These are phyloP conservation scores for Sporisorium exsertum DNA, from an alignment of 1,284 basidiomycete species.

Conservation along the genomic window DNA sequence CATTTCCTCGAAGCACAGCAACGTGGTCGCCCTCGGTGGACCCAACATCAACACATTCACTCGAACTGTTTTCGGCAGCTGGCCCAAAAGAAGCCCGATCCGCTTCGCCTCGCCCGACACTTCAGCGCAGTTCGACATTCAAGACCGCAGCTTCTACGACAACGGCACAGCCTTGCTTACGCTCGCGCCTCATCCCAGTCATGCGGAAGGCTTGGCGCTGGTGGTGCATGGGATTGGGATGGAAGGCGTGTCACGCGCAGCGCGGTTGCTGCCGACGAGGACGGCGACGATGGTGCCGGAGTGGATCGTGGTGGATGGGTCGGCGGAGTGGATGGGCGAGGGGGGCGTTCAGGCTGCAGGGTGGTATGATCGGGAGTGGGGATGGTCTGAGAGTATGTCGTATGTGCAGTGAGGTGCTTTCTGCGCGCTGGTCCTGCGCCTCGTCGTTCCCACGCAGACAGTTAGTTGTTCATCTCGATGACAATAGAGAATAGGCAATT, in stretches of 20 bases:
- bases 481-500: no score
- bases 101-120: constrained; percentile 19
- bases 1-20: constrained; percentile 15
- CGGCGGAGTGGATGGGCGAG: constrained; percentile 41
- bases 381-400: constrained; percentile 47
- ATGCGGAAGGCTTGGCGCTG: constrained; percentile 15
- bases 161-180: constrained; percentile 31
- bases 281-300: constrained; percentile 53
- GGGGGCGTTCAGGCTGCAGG: constrained; percentile 48
- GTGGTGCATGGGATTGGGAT: constrained; percentile 34
- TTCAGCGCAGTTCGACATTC: constrained; percentile 37
- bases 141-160: constrained; percentile 33
- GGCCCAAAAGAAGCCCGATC: constrained; percentile 19
- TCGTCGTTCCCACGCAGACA: no score
- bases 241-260: constrained; percentile 38
- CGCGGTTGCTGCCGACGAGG: constrained; percentile 44
- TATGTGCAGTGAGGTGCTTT: constrained; percentile 21
- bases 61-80: constrained; percentile 11
- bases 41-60: constrained; percentile 41
- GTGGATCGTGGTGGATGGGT: constrained; percentile 40
- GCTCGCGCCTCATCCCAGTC: constrained; percentile 23
- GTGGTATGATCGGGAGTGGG: constrained; percentile 47
- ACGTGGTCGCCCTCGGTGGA: constrained; percentile 39
- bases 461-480: no score
- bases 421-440: background rate